Percentiles rank a stretch among this genome's conserved stretches.
Conservation (phyloP, 805 yeast genomes). For the Monosporozyma servazzii region DNA sequence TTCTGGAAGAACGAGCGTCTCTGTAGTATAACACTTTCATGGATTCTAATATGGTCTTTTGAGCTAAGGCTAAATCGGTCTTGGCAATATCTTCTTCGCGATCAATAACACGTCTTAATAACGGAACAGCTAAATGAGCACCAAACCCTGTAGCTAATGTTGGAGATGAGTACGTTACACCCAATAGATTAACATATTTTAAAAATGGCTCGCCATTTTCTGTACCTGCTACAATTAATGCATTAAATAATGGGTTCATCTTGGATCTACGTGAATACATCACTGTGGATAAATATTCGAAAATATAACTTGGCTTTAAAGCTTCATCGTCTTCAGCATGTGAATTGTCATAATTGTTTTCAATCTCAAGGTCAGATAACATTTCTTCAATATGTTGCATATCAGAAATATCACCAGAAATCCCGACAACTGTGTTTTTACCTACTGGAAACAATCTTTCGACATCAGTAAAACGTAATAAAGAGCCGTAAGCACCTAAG, state of each 20-base stretch:
- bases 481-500: constrained; percentile 86
- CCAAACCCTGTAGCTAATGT: constrained; percentile 95
- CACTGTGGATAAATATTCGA: constrained; percentile 76
- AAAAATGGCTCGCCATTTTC: constrained; percentile 65
- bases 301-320: constrained; percentile 78
- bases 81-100: constrained; percentile 65
- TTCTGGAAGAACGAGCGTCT: constrained; percentile 89
- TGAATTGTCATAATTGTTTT: constrained; percentile 64
- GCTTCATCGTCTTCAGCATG: constrained; percentile 41
- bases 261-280: constrained; percentile 83
- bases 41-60: constrained; percentile 65
- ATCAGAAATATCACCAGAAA: constrained; percentile 92
- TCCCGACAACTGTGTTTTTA: constrained; percentile 76
- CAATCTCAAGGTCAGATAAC: constrained; percentile 69
- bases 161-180: constrained; percentile 83
- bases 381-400: constrained; percentile 72
- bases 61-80: constrained; percentile 66
- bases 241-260: constrained; percentile 95
- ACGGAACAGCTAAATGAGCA: constrained; percentile 85
- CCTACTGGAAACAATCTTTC: constrained; percentile 86
- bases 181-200: constrained; percentile 81
- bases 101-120: constrained; percentile 77
- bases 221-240: constrained; percentile 83
- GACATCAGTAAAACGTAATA: constrained; percentile 74
- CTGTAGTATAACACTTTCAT: constrained; percentile 94